phyloP scores from a whole-genome alignment of 2,329 filamentous ascomycete genomes.

The Botrytis fabae region DNA sequence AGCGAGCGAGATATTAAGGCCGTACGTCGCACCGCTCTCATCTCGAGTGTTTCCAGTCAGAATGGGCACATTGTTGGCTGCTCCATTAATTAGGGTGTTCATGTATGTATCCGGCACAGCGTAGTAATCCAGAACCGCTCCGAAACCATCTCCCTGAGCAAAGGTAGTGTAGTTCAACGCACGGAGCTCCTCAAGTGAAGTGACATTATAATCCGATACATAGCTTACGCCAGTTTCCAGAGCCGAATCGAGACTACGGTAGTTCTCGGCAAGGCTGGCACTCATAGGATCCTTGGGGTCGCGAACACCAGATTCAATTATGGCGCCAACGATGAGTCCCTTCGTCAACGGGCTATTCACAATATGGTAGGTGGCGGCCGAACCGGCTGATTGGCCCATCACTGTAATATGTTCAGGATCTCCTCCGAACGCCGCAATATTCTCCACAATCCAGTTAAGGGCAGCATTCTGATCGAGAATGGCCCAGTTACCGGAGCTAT shows the following conservation, averaged over 20 bases:
- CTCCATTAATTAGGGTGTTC: slow-evolving; percentile 26
- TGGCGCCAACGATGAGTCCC: slow-evolving; percentile 36
- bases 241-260: slow-evolving; percentile 23
- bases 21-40: slow-evolving; percentile 35
- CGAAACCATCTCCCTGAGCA: slow-evolving; percentile 1
- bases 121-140: slow-evolving; percentile 32
- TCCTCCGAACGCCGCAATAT: slow-evolving; percentile 58
- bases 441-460: slow-evolving; percentile 58
- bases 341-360: slow-evolving; percentile 36
- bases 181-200: slow-evolving; percentile 28
- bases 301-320: slow-evolving; percentile 37
- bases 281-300: slow-evolving; percentile 35
- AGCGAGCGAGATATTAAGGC: slow-evolving; percentile 38
- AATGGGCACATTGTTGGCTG: slow-evolving; percentile 42
- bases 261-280: slow-evolving; percentile 31
- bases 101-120: slow-evolving; percentile 31
- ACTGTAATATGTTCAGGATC: slow-evolving; percentile 44
- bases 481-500: slow-evolving; percentile 44
- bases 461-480: slow-evolving; percentile 59
- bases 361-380: slow-evolving; percentile 45
- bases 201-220: slow-evolving; percentile 29
- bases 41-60: slow-evolving; percentile 40
- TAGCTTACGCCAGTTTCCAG: slow-evolving; percentile 24
- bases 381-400: slow-evolving; percentile 48
- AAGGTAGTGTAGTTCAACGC: background rate